Percentiles rank a stretch among this genome's conserved stretches.
These are phyloP conservation scores for Letharia columbiana DNA, from an alignment of 495 filamentous ascomycete species.

Conservation along the genomic window DNA sequence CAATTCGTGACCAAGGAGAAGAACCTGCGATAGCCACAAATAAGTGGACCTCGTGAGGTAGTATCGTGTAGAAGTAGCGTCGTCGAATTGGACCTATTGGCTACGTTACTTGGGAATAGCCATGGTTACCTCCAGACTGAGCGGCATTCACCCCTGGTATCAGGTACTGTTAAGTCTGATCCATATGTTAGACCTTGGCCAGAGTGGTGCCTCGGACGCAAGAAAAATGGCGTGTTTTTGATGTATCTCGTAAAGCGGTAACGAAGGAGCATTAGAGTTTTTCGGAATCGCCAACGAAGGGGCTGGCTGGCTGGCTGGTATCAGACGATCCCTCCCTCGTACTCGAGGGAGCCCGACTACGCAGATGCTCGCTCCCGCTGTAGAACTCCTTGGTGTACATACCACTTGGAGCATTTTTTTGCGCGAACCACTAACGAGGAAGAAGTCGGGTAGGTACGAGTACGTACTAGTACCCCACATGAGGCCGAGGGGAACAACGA, in stretches of 20 bases:
- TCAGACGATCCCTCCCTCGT: not conserved
- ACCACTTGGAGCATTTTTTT: not conserved
- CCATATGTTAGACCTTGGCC: not conserved
- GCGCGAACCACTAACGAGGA: not conserved
- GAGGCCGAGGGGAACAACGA: no score
- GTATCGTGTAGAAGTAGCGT: slow-evolving; percentile 8
- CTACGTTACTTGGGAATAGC: not conserved
- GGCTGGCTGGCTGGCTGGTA: not conserved
- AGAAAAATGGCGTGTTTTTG: not conserved
- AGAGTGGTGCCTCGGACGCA: not conserved
- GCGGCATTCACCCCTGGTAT: not conserved
- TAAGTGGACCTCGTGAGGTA: not conserved
- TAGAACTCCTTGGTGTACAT: not conserved
- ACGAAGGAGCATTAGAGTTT: not conserved
- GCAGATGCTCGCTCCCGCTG: not conserved
- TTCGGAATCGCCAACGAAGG: not conserved
- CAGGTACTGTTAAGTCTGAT: not conserved
- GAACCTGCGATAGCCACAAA: not conserved
- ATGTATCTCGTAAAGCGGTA: not conserved
- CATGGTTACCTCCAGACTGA: not conserved
- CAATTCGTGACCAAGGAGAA: not conserved
- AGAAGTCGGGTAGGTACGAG: not conserved
- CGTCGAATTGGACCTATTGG: not conserved
- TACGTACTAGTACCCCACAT: not conserved
- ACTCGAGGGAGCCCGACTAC: not conserved